A percentile compares a stretch with the other conserved stretches of the same genome.
phyloP scores from a whole-genome alignment of 768 basidiomycete species.

The Lanmaoa pseudosensibilis region DNA sequence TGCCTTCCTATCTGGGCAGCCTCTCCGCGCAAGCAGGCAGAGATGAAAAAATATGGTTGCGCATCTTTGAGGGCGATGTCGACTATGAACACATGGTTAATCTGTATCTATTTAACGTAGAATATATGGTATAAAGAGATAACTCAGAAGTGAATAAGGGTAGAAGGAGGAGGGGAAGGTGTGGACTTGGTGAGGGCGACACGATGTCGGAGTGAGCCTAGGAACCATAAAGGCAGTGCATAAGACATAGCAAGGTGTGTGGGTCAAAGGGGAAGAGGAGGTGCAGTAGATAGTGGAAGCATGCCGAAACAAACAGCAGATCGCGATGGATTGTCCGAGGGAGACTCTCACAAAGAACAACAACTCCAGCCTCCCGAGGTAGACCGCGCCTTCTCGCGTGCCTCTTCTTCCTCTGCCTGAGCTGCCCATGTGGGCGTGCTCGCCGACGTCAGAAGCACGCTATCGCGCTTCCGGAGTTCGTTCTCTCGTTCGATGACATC shows the following conservation, averaged over 20 bases:
- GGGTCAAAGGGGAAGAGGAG: slow-evolving; percentile 10
- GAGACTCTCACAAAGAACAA: slow-evolving; percentile 48
- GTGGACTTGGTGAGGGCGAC: slow-evolving; percentile 14
- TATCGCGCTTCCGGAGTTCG: slow-evolving; percentile 76
- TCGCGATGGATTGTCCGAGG: slow-evolving; percentile 7
- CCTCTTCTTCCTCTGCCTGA: slow-evolving; percentile 80
- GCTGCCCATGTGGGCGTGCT: slow-evolving; percentile 73
- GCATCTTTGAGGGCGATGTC: slow-evolving; percentile 9
- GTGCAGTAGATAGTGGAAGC: slow-evolving; percentile 21
- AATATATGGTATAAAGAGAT: slow-evolving; percentile 44
- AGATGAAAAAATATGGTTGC: slow-evolving; percentile 5
- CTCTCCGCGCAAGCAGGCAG: slow-evolving; percentile 1
- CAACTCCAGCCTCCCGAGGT: slow-evolving; percentile 62
- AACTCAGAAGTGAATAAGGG: slow-evolving; percentile 37
- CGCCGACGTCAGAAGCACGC: slow-evolving; percentile 69
- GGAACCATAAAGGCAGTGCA: slow-evolving; percentile 25
- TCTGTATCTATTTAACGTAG: slow-evolving; percentile 38
- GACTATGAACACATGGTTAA: slow-evolving; percentile 40
- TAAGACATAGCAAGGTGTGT: slow-evolving; percentile 30
- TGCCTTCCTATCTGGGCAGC: slow-evolving; percentile 30
- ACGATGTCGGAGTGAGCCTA: slow-evolving; percentile 26
- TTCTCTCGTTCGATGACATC: slow-evolving; percentile 82
- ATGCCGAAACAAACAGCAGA: slow-evolving; percentile 19
- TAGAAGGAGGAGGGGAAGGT: slow-evolving; percentile 17
- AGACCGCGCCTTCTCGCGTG: slow-evolving; percentile 50